These are phyloP conservation scores for Tolypocladium paradoxum DNA, from an alignment of 2,329 filamentous ascomycete species.

Conservation along the genomic window DNA sequence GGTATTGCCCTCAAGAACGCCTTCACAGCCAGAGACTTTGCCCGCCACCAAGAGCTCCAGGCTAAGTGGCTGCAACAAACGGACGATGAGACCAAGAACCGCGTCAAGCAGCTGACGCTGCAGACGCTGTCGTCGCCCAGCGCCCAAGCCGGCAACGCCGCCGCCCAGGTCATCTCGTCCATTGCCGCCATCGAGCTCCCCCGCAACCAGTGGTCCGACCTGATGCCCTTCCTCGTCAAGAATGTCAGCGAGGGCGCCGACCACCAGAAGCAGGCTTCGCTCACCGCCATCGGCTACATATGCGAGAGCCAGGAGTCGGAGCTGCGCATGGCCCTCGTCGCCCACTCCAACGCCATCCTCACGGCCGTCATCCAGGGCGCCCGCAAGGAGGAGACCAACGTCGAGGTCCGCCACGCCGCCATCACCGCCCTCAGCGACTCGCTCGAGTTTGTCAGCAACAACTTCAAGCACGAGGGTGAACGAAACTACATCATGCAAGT, in stretches of 20 bases:
- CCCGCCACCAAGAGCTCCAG: slow-evolving; percentile 81
- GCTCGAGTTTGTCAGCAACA: slow-evolving; percentile 92
- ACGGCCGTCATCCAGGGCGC: slow-evolving; percentile 97
- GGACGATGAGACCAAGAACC: slow-evolving; percentile 68
- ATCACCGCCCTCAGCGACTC: slow-evolving; percentile 93
- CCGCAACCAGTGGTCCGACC: slow-evolving; percentile 82
- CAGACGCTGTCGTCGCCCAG: slow-evolving; percentile 75
- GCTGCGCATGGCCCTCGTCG: slow-evolving; percentile 65
- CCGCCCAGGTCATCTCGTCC: slow-evolving; percentile 89
- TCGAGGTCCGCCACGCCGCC: slow-evolving; percentile 82
- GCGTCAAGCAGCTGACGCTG: slow-evolving; percentile 84
- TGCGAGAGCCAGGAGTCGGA: slow-evolving; percentile 92
- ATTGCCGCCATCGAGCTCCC: slow-evolving; percentile 93
- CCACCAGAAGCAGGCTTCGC: slow-evolving; percentile 85
- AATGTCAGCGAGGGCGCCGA: slow-evolving; percentile 82
- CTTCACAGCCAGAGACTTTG: slow-evolving; percentile 85
- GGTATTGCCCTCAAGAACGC: slow-evolving; percentile 97
- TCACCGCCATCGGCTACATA: slow-evolving; percentile 96
- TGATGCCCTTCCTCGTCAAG: slow-evolving; percentile 81
- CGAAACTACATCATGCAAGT: slow-evolving; percentile 99
- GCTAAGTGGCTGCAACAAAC: slow-evolving; percentile 84
- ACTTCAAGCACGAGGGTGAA: slow-evolving; percentile 98
- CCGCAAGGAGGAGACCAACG: slow-evolving; percentile 87
- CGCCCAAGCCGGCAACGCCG: slow-evolving; percentile 72
- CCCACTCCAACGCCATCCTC: slow-evolving; percentile 93